Evolutionary conservation across 495 filamentous ascomycete species (phyloP).

Genomic region (Aspergillus biplanus): DNA sequence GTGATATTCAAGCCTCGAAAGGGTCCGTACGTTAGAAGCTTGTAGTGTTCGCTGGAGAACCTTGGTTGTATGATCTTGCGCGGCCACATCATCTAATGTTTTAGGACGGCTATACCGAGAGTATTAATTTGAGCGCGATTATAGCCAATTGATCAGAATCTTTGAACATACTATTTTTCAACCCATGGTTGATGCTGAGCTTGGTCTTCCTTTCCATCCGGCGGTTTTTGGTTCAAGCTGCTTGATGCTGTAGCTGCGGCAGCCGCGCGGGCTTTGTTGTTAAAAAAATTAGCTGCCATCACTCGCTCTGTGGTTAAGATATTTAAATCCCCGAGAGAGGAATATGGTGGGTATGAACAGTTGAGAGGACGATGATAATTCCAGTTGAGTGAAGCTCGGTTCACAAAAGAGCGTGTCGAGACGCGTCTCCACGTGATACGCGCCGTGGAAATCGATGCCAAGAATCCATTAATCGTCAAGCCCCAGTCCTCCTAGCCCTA

Average conservation of each 20-base stretch:
- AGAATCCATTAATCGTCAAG: slow-evolving; percentile 18
- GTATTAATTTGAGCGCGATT: slow-evolving; percentile 8
- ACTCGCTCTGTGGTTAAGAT: no score
- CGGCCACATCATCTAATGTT: slow-evolving; percentile 90
- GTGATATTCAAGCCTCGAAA: slow-evolving; percentile 22
- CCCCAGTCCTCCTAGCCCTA: background rate
- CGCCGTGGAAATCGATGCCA: slow-evolving; percentile 21
- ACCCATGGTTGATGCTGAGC: slow-evolving; percentile 88
- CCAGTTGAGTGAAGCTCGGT: slow-evolving; percentile 13
- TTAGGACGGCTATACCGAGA: slow-evolving; percentile 76
- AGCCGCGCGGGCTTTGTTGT: slow-evolving; percentile 84
- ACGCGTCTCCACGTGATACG: slow-evolving; percentile 51
- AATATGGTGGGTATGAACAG: background rate
- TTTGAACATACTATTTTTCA: slow-evolving; percentile 88
- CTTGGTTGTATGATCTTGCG: slow-evolving; percentile 95
- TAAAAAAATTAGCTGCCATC: slow-evolving; percentile 81
- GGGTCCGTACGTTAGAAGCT: slow-evolving; percentile 77
- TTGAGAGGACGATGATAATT: slow-evolving; percentile 2
- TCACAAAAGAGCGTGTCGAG: slow-evolving; percentile 25
- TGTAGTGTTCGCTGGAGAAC: slow-evolving; percentile 91
- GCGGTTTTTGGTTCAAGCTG: slow-evolving; percentile 55
- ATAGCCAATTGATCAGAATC: background rate
- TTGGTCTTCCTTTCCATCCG: slow-evolving; percentile 63
- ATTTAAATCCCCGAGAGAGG: background rate
- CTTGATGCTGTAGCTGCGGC: slow-evolving; percentile 64